Evolutionary conservation across 1,284 basidiomycete genomes (phyloP), one percentile per base, ranked within the genome.

Genomic region (Leccinum pachyderme): DNA sequence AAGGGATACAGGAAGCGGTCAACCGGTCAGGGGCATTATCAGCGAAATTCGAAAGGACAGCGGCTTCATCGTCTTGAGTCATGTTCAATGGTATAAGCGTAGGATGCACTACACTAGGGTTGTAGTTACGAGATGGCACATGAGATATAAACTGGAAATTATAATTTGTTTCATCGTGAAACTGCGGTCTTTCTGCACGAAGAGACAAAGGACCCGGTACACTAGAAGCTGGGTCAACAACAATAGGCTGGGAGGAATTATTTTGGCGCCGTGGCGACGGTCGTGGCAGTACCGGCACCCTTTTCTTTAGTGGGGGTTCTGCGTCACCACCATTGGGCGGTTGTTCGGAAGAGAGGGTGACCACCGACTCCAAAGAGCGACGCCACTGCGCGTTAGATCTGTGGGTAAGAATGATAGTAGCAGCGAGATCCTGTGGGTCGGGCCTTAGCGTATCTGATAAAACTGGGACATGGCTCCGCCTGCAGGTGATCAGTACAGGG

Each of bases 371-470:
- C 24, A 29, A 13, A 32, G 53, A 25, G 33, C 13, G 51, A 24
- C 33, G 55, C 47, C 57, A 58, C 29, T 51, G 55, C n/a, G 64
- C 66, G 24, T 72, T 72, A 4, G 64, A 56, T 49, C 56, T 61
- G 51, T 70, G 66, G 12, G 68, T 53, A 15, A 64, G 56, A 47
- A 52, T 29, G 28, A 69, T 72, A 7, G 64, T 56, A 29, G 70
- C 56, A 41, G 66, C 69, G 25, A 72, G 71, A 44, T 70, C 66
- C 22, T 55, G 55, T 1, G 57, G 24, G n/a, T 54, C 56, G 11
- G 69, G 69, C 51, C 57, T 56, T 39, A 69, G 53, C 0, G 68
- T 69, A 51, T 69, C 68, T 46, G 67, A 67, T 67, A 67, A 65
- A 43, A 72, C 68, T 6, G 71, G 63, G 11, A 68, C 58, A 5